Percentiles rank a stretch among this genome's conserved stretches.
These are phyloP conservation scores for Atkinsonella hypoxylon DNA, from an alignment of 2,329 filamentous ascomycete genomes.

Conservation along the genomic window DNA sequence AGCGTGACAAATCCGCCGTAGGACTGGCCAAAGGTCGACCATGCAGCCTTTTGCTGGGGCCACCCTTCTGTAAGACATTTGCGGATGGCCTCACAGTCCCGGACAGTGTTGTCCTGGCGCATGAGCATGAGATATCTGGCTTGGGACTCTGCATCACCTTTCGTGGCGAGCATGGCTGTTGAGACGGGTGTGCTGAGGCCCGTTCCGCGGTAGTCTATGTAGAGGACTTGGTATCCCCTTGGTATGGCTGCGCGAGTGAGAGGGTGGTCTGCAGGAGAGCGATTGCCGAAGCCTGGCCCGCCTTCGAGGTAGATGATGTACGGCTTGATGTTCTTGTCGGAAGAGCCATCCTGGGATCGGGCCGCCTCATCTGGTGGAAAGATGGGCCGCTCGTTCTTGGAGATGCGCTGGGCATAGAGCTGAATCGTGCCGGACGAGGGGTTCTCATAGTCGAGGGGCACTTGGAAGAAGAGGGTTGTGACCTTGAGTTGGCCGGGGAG, in stretches of 20 bases:
- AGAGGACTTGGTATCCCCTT: constrained; percentile 73
- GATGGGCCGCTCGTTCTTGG: constrained; percentile 52
- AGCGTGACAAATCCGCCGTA: constrained; percentile 82
- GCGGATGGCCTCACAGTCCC: constrained; percentile 78
- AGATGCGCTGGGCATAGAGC: constrained; percentile 66
- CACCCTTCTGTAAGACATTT: constrained; percentile 59
- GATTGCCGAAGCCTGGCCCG: constrained; percentile 70
- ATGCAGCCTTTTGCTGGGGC: constrained; percentile 58
- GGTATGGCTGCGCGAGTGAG: constrained; percentile 61
- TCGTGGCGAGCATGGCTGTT: constrained; percentile 50
- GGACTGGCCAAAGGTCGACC: constrained; percentile 81
- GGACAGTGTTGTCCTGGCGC: constrained; percentile 81
- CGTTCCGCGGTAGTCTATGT: constrained; percentile 84
- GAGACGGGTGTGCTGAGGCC: constrained; percentile 75
- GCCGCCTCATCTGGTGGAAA: constrained; percentile 26
- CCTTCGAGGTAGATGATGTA: constrained; percentile 70
- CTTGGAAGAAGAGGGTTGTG: constrained; percentile 76
- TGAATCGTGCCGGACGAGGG: constrained; percentile 49
- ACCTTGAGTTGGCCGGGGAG: constrained; percentile 57
- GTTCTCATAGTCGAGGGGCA: constrained; percentile 66
- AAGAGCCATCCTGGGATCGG: background rate
- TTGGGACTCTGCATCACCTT: constrained; percentile 42
- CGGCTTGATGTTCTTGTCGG: constrained; percentile 27
- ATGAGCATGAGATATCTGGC: constrained; percentile 74
- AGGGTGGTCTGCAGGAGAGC: constrained; percentile 59